Evolutionary conservation across 1,284 basidiomycete genomes (phyloP).

Genomic region (Stereum hirsutum): DNA sequence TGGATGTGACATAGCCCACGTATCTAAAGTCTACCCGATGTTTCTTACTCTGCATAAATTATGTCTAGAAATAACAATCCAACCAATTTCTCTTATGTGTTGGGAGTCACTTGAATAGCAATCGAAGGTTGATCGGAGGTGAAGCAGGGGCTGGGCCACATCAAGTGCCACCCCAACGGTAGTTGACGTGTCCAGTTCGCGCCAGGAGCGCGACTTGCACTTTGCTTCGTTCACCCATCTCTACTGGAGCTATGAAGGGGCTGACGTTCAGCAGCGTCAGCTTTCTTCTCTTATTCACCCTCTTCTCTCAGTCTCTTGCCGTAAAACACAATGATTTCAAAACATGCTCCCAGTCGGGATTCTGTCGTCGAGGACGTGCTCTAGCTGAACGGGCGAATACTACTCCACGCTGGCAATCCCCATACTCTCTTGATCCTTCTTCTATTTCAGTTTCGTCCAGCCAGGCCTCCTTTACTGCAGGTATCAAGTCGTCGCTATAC

Average conservation of each 20-base stretch:
- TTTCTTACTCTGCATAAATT: no score
- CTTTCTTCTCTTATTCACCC: conserved; percentile 19
- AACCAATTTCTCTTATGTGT: no score
- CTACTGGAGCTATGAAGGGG: conserved; percentile 12
- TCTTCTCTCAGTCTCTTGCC: conserved; percentile 28
- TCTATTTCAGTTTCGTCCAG: conserved; percentile 40
- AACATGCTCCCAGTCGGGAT: conserved; percentile 82
- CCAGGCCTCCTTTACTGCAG: conserved; percentile 58
- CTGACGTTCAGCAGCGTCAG: conserved; percentile 1
- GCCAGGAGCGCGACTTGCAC: no score
- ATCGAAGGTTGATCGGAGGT: no score
- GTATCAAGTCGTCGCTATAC: conserved; percentile 72
- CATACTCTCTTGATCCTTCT: conserved; percentile 65
- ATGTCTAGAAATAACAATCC: no score
- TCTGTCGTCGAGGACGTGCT: conserved; percentile 83
- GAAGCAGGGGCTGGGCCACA: no score
- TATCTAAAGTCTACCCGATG: no score
- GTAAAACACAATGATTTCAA: conserved; percentile 84
- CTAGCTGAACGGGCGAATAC: conserved; percentile 63
- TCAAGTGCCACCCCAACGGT: no score
- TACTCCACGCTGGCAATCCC: conserved; percentile 61
- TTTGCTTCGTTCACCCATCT: neutral
- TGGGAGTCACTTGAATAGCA: no score
- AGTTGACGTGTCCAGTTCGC: no score
- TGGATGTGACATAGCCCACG: no score